phyloP scores from a whole-genome alignment of 352 stramenopile genomes.

The Phytophthora sp. region DNA sequence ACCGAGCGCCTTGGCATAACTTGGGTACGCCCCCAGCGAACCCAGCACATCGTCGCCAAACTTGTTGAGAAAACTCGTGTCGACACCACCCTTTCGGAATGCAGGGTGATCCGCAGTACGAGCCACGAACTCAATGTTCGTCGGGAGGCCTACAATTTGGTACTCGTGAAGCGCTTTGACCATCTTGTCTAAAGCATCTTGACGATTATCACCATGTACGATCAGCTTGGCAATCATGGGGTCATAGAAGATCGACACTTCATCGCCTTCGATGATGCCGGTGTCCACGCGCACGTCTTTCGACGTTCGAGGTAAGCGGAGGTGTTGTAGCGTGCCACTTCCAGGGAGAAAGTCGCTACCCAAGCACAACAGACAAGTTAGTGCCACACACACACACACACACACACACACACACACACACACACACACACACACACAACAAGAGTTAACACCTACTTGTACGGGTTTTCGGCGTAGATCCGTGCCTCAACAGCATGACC shows the following conservation, averaged over 20 bases:
- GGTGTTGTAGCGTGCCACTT: slow-evolving; percentile 86
- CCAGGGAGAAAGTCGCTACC: slow-evolving; percentile 90
- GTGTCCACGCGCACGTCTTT: slow-evolving; percentile 90
- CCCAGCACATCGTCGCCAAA: slow-evolving; percentile 85
- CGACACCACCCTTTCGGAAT: slow-evolving; percentile 91
- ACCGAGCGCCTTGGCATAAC: slow-evolving; percentile 74
- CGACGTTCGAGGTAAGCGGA: slow-evolving; percentile 74
- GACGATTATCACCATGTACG: slow-evolving; percentile 87
- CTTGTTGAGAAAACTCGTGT: slow-evolving; percentile 95
- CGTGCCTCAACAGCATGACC: slow-evolving; percentile 93
- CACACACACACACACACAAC: slow-evolving; percentile 2
- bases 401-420: not conserved
- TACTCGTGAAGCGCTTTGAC: slow-evolving; percentile 90
- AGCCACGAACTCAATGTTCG: slow-evolving; percentile 95
- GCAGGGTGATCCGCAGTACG: slow-evolving; percentile 86
- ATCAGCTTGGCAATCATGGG: slow-evolving; percentile 96
- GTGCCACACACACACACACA: slow-evolving; percentile 1
- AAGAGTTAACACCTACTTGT: slow-evolving; percentile 86
- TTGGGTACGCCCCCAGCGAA: slow-evolving; percentile 53
- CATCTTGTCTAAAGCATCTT: slow-evolving; percentile 85
- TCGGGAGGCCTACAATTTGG: slow-evolving; percentile 92
- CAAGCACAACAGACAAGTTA: slow-evolving; percentile 6
- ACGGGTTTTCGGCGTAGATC: slow-evolving; percentile 96
- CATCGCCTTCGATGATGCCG: slow-evolving; percentile 87
- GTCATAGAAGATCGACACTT: slow-evolving; percentile 94